Evolutionary conservation across 331 rosid genomes (phyloP), one percentile per base, ranked within the genome.

Genomic region (Erythrophleum ivorense): DNA sequence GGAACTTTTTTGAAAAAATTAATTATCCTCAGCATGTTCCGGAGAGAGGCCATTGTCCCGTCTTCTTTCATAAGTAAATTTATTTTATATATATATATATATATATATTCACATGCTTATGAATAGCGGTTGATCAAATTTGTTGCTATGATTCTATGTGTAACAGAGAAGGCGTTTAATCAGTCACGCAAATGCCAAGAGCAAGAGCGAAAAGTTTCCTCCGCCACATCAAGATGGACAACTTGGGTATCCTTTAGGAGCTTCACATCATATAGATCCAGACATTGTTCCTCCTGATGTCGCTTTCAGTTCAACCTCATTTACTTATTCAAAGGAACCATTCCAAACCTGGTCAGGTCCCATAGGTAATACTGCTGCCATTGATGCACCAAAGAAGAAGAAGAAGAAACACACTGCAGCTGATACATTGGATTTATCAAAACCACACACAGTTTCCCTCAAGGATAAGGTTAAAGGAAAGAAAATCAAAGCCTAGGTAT

Each of bases 191-290:
- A 95, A 92, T 80, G 98, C 97, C 1, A 95, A 91, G 88, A 95
- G 98, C 95, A 95, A 95, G 86, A 95, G 98, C 43, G 97, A 95
- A 82, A 95, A 95, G 87, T 95, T 95, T 76, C 98, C 98, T 87
- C 98, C 98, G 1, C 98, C 97, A 0, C 97, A 95, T 82, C 97
- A 95, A 77, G 98, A 95, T 59, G 98, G 96, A 76, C 97, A 92
- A 14, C 91, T 95, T 62, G 98, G 98, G 50, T 87, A 79, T 81
- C 94, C 95, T 21, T 83, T 95, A 84, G 98, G 98, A 78, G 80
- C 94, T 76, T 95, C 97, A 1, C 91, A 89, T 65, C 97, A 90
- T 54, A 84, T 92, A 31, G 94, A 93, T 88, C 98, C 97, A 45
- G 87, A 96, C 21, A 54, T 59, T 50, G 91, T 91, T 86, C 97